Evolutionary conservation across 148 eudicot species (phyloP).

Genomic region (Nyssa sinensis): DNA sequence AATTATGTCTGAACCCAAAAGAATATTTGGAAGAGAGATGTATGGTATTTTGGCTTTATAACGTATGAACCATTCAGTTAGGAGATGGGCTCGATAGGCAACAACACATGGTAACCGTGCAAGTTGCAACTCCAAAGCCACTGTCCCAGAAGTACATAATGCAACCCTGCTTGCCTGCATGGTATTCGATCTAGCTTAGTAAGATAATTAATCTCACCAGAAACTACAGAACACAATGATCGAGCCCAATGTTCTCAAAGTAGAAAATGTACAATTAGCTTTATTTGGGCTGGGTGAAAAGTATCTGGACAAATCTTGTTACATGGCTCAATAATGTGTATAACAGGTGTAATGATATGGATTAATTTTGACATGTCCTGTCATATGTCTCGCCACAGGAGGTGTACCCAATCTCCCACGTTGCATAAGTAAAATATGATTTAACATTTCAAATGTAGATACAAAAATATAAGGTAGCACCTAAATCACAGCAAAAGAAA

Average conservation of each 20-base stretch:
- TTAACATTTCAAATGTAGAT: not conserved
- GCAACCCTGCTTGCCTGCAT: slow-evolving; percentile 81
- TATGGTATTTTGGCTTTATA: slow-evolving; percentile 70
- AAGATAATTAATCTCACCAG: not conserved
- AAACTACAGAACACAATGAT: not conserved
- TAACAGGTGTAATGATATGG: not conserved
- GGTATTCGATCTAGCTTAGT: not conserved
- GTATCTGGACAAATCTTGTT: not conserved
- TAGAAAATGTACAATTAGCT: not conserved
- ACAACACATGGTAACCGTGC: slow-evolving; percentile 87
- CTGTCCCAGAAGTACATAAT: slow-evolving; percentile 89
- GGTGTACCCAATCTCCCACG: not conserved
- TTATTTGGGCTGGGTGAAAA: not conserved
- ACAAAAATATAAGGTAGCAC: not conserved
- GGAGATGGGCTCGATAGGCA: slow-evolving; percentile 87
- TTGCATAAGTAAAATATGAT: too few relatives aligned
- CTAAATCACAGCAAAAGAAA: too few relatives aligned
- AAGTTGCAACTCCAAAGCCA: slow-evolving; percentile 83
- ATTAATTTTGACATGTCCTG: not conserved
- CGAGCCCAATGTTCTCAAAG: not conserved
- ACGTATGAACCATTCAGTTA: slow-evolving; percentile 77
- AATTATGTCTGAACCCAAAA: slow-evolving; percentile 61
- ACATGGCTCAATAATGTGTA: not conserved
- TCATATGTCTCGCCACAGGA: not conserved
- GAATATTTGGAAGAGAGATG: slow-evolving; percentile 84